phyloP scores from a whole-genome alignment of 2,329 filamentous ascomycete species.

The Aspergillus fructus region DNA sequence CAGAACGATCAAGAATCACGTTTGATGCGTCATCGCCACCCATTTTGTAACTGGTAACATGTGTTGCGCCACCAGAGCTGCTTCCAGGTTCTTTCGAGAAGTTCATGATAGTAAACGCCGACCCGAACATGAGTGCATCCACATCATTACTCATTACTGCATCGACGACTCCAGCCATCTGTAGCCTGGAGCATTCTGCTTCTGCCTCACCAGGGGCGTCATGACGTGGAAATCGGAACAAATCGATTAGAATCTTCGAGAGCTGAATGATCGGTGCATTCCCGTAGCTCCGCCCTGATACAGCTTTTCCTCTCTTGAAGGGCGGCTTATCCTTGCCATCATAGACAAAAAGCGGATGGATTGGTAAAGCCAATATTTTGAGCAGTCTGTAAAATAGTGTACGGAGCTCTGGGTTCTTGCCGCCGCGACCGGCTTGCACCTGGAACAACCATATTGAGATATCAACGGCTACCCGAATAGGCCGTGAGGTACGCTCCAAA shows the following conservation, averaged over 20 bases:
- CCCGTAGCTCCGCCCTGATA: constrained; percentile 50
- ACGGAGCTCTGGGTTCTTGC: constrained; percentile 83
- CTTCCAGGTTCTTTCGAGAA: constrained; percentile 73
- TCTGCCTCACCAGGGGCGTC: constrained; percentile 93
- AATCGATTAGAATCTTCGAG: constrained; percentile 77
- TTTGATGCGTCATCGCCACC: constrained; percentile 24
- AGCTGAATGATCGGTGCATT: constrained; percentile 68
- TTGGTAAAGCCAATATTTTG: constrained; percentile 71
- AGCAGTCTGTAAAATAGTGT: constrained; percentile 91
- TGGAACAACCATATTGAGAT: constrained; percentile 98
- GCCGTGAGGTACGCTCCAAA: constrained; percentile 67
- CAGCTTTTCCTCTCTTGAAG: constrained; percentile 82
- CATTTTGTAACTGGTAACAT: constrained; percentile 77
- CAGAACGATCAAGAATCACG: constrained; percentile 67
- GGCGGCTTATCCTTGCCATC: constrained; percentile 81
- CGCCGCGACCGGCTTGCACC: constrained; percentile 78
- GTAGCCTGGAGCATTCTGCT: constrained; percentile 87
- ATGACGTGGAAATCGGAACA: constrained; percentile 83
- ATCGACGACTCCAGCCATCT: constrained; percentile 80
- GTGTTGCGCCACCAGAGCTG: constrained; percentile 67
- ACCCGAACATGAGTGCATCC: constrained; percentile 97
- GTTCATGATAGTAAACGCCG: constrained; percentile 72
- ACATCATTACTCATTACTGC: constrained; percentile 95
- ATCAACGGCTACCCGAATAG: constrained; percentile 85
- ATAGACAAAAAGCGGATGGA: constrained; percentile 87